Percentiles rank a stretch among this genome's conserved stretches.
These are phyloP conservation scores for Zygoascus bituminiphila DNA, from an alignment of 805 yeast species.

Conservation along the genomic window DNA sequence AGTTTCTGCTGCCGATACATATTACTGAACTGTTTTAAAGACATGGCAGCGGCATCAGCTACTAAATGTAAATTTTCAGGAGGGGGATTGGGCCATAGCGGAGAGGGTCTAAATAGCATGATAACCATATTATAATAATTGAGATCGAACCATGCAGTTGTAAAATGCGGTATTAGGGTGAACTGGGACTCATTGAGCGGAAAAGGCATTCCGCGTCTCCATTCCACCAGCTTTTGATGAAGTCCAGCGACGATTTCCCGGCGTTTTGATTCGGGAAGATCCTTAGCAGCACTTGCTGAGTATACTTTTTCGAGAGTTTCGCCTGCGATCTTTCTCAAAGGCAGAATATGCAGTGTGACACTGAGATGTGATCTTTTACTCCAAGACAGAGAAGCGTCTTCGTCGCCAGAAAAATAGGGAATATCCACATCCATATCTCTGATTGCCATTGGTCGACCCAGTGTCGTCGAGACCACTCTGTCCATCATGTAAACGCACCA, in stretches of 20 bases:
- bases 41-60: constrained; percentile 16
- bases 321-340: constrained; percentile 41
- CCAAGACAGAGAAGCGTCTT: neutral
- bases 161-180: constrained; percentile 15
- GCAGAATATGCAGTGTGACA: constrained; percentile 28
- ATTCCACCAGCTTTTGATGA: constrained; percentile 26
- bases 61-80: constrained; percentile 9
- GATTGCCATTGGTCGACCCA: constrained; percentile 43
- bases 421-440: constrained; percentile 42
- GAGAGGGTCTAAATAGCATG: constrained; percentile 18
- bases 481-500: constrained; percentile 24
- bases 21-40: constrained; percentile 13
- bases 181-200: constrained; percentile 14
- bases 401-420: constrained; percentile 2
- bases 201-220: constrained; percentile 17
- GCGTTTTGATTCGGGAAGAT: constrained; percentile 24
- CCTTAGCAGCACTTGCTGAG: constrained; percentile 26
- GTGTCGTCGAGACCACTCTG: constrained; percentile 38
- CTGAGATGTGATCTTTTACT: constrained; percentile 6
- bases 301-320: constrained; percentile 39
- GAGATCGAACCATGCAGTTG: constrained; percentile 19
- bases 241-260: constrained; percentile 28
- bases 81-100: constrained; percentile 16
- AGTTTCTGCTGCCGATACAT: constrained; percentile 14
- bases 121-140: constrained; percentile 16